Evolutionary conservation across 1,284 basidiomycete genomes (phyloP), one percentile per base, ranked within the genome.

Genomic region (Cryptococcus sp.): DNA sequence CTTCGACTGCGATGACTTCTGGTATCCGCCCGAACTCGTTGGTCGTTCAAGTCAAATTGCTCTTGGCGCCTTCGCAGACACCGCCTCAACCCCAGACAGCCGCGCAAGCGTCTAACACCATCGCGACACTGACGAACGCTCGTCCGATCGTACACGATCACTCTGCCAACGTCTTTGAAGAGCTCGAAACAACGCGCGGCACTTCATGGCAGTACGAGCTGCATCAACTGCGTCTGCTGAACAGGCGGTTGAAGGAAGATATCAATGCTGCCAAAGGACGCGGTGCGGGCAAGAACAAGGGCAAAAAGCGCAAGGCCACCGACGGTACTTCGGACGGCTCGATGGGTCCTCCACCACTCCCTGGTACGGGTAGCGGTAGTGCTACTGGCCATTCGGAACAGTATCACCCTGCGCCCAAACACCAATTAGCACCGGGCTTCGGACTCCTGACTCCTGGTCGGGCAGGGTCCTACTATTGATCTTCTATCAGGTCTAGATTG

Each of bases 201-300:
- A 87, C 87, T 41, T 90, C 88, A 64, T 95, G 93, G 92, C 91
- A 93, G 78, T 94, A 92, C 71, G 91, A 93, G 79, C 81, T 95
- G 40, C 89, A 93, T 78, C 89, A 93, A 78, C 82, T 93, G 66
- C 84, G 86, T 72, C 86, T 86, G 68, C 82, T 84, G 54, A 94
- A 95, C 72, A 82, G 86, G 73, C 80, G 87, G 64, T 69, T 94
- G 54, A 78, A 80, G 56, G 88, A 90, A 60, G 89, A 93, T 77
- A 80, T 93, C 38, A 55, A 40, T 10, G 61, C 64, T 13, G 57
- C 61, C 3, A 60, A 66, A 46, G 57, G 48, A 16, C 52, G 59
- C 22, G 60, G 53, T 17, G 60, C 63, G 15, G 57, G 59, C 19
- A 66, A 62, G 47, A 38, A 54, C 16, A 70, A 68, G 54, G 59